A percentile compares a stretch with the other conserved stretches of the same genome.
These are phyloP conservation scores for Claviceps quebecensis DNA, from an alignment of 2,329 filamentous ascomycete genomes.

Conservation along the genomic window DNA sequence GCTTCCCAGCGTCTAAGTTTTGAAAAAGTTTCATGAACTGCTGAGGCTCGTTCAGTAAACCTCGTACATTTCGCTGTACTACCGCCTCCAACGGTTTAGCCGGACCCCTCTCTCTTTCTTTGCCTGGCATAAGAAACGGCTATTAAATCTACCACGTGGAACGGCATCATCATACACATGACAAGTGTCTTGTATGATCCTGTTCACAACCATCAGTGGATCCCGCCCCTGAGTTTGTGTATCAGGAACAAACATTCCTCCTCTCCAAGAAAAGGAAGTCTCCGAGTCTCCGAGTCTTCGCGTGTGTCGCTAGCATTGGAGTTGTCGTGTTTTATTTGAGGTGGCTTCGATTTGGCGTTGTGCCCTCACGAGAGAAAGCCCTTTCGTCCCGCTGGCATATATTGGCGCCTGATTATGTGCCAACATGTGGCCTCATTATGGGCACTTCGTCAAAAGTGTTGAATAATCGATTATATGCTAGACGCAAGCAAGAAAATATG, in stretches of 20 bases:
- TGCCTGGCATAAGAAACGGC: slow-evolving; percentile 1
- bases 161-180: background rate
- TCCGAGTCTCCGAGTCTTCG: background rate
- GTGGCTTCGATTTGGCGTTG: background rate
- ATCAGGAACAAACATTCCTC: background rate
- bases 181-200: slow-evolving; percentile 2
- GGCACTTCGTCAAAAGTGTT: slow-evolving; percentile 2
- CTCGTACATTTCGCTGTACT: slow-evolving; percentile 3
- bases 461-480: slow-evolving; percentile 18
- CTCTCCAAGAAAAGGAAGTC: background rate
- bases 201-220: background rate
- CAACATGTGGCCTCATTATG: background rate
- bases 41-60: slow-evolving; percentile 1
- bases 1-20: slow-evolving; percentile 4
- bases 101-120: background rate
- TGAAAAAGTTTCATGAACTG: background rate
- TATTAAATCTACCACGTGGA: background rate
- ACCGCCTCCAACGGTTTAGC: background rate
- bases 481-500: slow-evolving; percentile 13
- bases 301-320: background rate
- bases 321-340: background rate
- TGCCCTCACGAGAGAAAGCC: background rate
- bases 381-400: background rate
- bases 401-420: background rate
- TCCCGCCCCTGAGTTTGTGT: background rate